Conservation (phyloP, 192 early-diverging fungal genomes). For the Phlyctochytrium arcticum region DNA sequence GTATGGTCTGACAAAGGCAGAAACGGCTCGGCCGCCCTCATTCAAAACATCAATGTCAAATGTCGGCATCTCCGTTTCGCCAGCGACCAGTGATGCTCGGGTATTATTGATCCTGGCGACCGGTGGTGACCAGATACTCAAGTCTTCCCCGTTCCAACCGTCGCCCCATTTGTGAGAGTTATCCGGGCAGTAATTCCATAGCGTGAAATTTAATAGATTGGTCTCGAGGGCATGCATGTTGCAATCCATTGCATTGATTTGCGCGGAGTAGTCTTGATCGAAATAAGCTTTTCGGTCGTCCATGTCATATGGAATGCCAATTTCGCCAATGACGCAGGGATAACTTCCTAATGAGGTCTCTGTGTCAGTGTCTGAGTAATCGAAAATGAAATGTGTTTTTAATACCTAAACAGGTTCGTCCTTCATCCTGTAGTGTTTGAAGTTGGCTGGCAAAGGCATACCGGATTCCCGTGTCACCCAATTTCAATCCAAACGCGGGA, state of each 20-base stretch:
- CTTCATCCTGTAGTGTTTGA: constrained; percentile 14
- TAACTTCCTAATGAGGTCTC: constrained; percentile 61
- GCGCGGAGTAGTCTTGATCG: constrained; percentile 59
- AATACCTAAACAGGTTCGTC: not conserved
- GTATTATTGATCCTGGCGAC: not conserved
- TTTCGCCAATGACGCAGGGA: constrained; percentile 69
- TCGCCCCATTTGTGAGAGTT: constrained; percentile 70
- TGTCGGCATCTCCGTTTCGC: not conserved
- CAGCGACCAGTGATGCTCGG: no score
- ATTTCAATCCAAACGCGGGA: constrained; percentile 58
- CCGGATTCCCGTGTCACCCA: constrained; percentile 64
- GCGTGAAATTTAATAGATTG: constrained; percentile 69
- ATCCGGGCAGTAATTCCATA: constrained; percentile 77
- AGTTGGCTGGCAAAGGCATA: constrained; percentile 53
- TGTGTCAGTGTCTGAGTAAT: no score
- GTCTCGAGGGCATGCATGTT: constrained; percentile 58
- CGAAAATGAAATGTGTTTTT: no score
- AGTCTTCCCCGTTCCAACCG: constrained; percentile 81
- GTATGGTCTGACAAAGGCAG: constrained; percentile 33
- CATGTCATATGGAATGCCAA: constrained; percentile 76
- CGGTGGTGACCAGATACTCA: constrained; percentile 33
- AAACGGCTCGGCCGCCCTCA: constrained; percentile 31
- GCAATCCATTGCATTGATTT: constrained; percentile 64
- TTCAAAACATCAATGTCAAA: constrained; percentile 5
- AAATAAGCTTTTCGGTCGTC: constrained; percentile 55